Conservation (phyloP, 352 stramenopile species). For the Globisporangium orthogonon region DNA sequence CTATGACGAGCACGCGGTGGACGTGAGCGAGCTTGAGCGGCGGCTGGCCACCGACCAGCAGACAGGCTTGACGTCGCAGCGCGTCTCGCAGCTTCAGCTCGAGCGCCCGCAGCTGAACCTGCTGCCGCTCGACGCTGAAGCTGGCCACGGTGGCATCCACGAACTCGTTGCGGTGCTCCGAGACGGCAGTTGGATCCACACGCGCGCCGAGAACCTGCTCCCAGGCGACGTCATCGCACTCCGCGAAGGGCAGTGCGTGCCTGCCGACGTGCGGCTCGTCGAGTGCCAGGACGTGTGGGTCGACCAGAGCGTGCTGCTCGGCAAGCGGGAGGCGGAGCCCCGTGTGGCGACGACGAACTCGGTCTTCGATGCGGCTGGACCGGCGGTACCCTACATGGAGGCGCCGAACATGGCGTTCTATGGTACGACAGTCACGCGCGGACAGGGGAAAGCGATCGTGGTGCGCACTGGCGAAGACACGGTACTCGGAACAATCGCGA, state of each 20-base stretch:
- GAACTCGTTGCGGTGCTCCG: slow-evolving; percentile 49
- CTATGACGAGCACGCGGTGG: slow-evolving; percentile 41
- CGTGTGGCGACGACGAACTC: slow-evolving; percentile 25
- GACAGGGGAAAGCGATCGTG: slow-evolving; percentile 41
- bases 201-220: slow-evolving; percentile 44
- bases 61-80: slow-evolving; percentile 19
- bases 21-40: slow-evolving; percentile 39
- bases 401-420: slow-evolving; percentile 50
- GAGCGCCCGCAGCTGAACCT: slow-evolving; percentile 29
- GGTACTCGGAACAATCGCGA: slow-evolving; percentile 33
- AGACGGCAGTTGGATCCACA: slow-evolving; percentile 50
- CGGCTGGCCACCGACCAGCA: slow-evolving; percentile 28
- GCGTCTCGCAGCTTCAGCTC: slow-evolving; percentile 21
- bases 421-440: slow-evolving; percentile 30
- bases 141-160: slow-evolving; percentile 43
- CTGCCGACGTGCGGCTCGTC: slow-evolving; percentile 41
- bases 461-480: slow-evolving; percentile 40
- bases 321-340: slow-evolving; percentile 15
- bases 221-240: slow-evolving; percentile 40
- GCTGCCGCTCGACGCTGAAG: slow-evolving; percentile 35
- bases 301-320: slow-evolving; percentile 30
- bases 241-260: slow-evolving; percentile 42
- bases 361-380: slow-evolving; percentile 35
- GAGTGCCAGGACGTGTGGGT: slow-evolving; percentile 44
- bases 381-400: slow-evolving; percentile 37